phyloP scores from a whole-genome alignment of 352 stramenopile species.

The Globisporangium cederbergense region DNA sequence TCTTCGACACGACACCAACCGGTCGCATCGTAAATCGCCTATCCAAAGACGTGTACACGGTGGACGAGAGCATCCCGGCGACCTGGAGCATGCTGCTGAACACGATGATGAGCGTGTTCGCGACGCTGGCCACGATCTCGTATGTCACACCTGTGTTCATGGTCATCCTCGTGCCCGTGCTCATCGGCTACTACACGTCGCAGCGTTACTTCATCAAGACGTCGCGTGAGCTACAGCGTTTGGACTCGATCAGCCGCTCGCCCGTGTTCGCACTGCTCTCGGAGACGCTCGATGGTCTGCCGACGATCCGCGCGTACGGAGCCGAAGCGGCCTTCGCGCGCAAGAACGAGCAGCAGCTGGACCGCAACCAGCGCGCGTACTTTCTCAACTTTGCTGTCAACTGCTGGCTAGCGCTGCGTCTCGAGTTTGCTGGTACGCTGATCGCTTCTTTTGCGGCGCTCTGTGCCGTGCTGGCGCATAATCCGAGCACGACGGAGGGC shows the following conservation, averaged over 20 bases:
- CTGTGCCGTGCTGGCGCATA: conserved; percentile 50
- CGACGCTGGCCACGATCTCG: conserved; percentile 64
- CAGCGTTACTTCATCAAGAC: conserved; percentile 93
- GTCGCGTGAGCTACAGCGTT: conserved; percentile 91
- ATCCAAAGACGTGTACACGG: conserved; percentile 76
- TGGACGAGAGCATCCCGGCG: conserved; percentile 67
- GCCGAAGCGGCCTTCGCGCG: conserved; percentile 47
- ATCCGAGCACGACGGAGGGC: conserved; percentile 30
- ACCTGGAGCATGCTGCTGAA: conserved; percentile 70
- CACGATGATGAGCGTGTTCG: conserved; percentile 64
- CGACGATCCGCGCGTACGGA: conserved; percentile 90
- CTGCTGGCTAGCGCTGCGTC: conserved; percentile 71
- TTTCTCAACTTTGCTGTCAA: conserved; percentile 75
- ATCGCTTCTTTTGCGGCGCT: conserved; percentile 57
- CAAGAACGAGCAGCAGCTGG: conserved; percentile 52
- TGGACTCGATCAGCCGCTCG: conserved; percentile 92
- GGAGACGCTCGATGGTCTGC: conserved; percentile 93
- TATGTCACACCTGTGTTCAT: conserved; percentile 72
- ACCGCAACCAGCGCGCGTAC: conserved; percentile 68
- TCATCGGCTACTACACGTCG: conserved; percentile 63
- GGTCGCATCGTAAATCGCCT: conserved; percentile 78
- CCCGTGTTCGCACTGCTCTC: conserved; percentile 95
- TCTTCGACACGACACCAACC: conserved; percentile 83
- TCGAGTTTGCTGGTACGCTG: conserved; percentile 68
- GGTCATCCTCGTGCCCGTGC: conserved; percentile 65